Conservation (phyloP, 2,329 filamentous ascomycete genomes). For the Elsinoe batatas region DNA sequence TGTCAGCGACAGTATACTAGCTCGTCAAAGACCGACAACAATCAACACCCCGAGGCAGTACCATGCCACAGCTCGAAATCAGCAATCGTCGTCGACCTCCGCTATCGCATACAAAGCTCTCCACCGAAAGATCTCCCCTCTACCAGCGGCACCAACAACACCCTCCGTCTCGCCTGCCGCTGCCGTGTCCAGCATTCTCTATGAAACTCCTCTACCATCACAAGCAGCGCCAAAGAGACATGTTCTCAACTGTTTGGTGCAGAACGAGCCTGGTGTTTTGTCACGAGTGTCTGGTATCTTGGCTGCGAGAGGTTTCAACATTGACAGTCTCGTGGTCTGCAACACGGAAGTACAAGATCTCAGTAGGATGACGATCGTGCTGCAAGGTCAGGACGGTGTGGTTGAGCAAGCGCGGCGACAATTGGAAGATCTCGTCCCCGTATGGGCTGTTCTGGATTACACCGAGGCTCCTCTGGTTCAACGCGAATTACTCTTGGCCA, state of each 20-base stretch:
- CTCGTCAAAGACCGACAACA: slow-evolving; percentile 12
- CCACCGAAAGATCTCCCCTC: slow-evolving; percentile 78
- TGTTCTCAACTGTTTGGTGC: slow-evolving; percentile 94
- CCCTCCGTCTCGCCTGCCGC: slow-evolving; percentile 76
- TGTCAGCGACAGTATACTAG: slow-evolving; percentile 13
- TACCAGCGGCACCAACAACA: slow-evolving; percentile 64
- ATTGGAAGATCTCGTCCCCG: slow-evolving; percentile 90
- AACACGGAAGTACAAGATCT: slow-evolving; percentile 95
- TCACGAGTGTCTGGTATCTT: slow-evolving; percentile 94
- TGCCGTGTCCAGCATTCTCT: slow-evolving; percentile 95
- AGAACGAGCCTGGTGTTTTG: slow-evolving; percentile 96
- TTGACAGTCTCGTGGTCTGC: slow-evolving; percentile 95
- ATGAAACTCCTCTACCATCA: slow-evolving; percentile 86
- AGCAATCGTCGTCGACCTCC: slow-evolving; percentile 63
- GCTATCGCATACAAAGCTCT: slow-evolving; percentile 96
- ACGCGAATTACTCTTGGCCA: slow-evolving; percentile 87
- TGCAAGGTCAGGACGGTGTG: slow-evolving; percentile 91
- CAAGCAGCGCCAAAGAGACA: slow-evolving; percentile 81
- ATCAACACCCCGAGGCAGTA: slow-evolving; percentile 14
- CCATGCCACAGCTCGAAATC: slow-evolving; percentile 22
- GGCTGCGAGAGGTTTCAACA: slow-evolving; percentile 95
- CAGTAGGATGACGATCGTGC: slow-evolving; percentile 96
- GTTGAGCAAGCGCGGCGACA: slow-evolving; percentile 94
- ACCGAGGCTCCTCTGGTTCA: slow-evolving; percentile 87
- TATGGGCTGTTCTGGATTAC: slow-evolving; percentile 98